These are phyloP conservation scores for Aplosporella prunicola DNA, from an alignment of 2,329 filamentous ascomycete species.

Conservation along the genomic window DNA sequence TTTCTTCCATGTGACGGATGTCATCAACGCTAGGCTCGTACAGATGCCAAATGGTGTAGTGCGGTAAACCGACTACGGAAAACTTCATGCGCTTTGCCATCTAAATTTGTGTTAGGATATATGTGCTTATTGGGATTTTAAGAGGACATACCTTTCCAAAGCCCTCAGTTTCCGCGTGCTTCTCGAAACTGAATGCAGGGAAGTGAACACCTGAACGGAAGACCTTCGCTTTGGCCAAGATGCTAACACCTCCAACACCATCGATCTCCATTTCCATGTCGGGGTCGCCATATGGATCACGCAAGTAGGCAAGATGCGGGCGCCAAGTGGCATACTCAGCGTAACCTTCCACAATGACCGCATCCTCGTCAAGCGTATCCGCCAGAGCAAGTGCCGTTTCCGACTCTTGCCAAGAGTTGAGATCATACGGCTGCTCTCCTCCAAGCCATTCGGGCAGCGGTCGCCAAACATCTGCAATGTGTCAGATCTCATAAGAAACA, in stretches of 20 bases:
- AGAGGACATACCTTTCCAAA: constrained; percentile 81
- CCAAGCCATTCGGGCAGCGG: constrained; percentile 98
- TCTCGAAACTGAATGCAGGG: constrained; percentile 96
- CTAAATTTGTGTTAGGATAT: constrained; percentile 40
- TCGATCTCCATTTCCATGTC: constrained; percentile 99
- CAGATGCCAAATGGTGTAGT: constrained; percentile 99
- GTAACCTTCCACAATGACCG: constrained; percentile 97
- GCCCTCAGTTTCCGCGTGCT: constrained; percentile 95
- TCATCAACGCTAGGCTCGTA: constrained; percentile 99
- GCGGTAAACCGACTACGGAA: constrained; percentile 87
- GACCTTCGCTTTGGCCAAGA: constrained; percentile 88
- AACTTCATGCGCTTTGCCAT: constrained; percentile 97
- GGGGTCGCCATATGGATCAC: constrained; percentile 92
- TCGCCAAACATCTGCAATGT: constrained; percentile 67
- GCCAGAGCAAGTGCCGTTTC: constrained; percentile 90
- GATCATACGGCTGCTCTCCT: constrained; percentile 93
- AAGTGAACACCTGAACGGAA: constrained; percentile 95
- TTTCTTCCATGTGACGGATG: constrained; percentile 96
- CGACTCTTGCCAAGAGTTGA: constrained; percentile 99
- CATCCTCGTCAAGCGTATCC: constrained; percentile 92
- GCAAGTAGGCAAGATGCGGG: constrained; percentile 89
- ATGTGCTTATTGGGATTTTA: background rate
- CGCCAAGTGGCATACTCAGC: constrained; percentile 98
- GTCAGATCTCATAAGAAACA: constrained; percentile 15
- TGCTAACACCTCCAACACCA: constrained; percentile 93